These are phyloP conservation scores for Naumovozyma castellii DNA, from an alignment of 805 yeast genomes.

Conservation along the genomic window DNA sequence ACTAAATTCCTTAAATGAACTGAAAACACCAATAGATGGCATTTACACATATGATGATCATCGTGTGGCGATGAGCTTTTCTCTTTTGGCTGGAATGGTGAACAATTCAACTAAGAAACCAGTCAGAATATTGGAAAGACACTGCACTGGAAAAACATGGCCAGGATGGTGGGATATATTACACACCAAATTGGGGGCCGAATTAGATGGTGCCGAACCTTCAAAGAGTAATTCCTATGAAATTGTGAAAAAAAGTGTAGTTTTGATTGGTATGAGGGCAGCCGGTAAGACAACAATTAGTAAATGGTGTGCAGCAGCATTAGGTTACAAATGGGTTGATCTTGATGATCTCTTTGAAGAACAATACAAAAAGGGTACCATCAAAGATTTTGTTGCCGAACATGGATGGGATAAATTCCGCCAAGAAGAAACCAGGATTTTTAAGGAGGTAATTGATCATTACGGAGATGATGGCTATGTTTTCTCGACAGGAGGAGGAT, in stretches of 20 bases:
- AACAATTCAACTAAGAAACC: conserved; percentile 32
- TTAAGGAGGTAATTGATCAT: conserved; percentile 35
- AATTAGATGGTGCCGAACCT: conserved; percentile 65
- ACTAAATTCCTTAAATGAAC: conserved; percentile 35
- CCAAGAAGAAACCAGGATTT: conserved; percentile 47
- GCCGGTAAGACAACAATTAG: conserved; percentile 91
- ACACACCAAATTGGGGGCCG: conserved; percentile 54
- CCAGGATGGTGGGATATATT: conserved; percentile 99
- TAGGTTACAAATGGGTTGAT: conserved; percentile 65
- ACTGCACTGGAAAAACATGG: conserved; percentile 96
- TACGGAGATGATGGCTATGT: conserved; percentile 46
- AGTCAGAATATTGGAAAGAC: conserved; percentile 72
- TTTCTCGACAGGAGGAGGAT: conserved; percentile 93
- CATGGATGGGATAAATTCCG: conserved; percentile 90
- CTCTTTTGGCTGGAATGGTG: conserved; percentile 71
- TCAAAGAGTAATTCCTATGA: conserved; percentile 7
- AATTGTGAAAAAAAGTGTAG: conserved; percentile 37
- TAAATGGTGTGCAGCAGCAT: conserved; percentile 59
- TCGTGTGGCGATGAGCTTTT: conserved; percentile 96
- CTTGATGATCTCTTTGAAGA: conserved; percentile 66
- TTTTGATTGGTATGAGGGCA: conserved; percentile 95
- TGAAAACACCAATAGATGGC: conserved; percentile 53
- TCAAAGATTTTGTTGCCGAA: conserved; percentile 50
- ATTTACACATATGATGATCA: conserved; percentile 86
- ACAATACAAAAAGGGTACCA: conserved; percentile 34